These are phyloP conservation scores for Vigna angularis DNA, from an alignment of 306 rosid genomes.

Conservation along the genomic window DNA sequence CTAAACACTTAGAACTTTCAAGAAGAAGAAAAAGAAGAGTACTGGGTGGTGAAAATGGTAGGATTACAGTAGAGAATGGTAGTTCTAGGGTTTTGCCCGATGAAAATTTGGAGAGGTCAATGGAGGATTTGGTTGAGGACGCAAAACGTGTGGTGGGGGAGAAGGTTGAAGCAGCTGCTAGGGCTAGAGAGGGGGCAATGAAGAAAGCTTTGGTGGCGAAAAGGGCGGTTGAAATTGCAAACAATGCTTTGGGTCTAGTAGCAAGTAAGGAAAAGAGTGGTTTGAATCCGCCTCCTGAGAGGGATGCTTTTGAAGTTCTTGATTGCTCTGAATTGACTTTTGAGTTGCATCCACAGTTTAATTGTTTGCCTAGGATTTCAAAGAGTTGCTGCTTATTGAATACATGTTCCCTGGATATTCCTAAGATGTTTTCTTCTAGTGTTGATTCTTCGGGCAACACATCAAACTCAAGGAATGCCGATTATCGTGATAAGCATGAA, in stretches of 20 bases:
- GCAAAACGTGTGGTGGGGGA: slow-evolving; percentile 47
- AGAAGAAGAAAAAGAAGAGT: slow-evolving; percentile 53
- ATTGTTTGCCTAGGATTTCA: slow-evolving; percentile 43
- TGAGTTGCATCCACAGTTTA: slow-evolving; percentile 53
- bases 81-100: slow-evolving; percentile 52
- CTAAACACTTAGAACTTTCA: slow-evolving; percentile 54
- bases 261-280: slow-evolving; percentile 33
- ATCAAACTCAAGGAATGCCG: slow-evolving; percentile 29
- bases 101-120: slow-evolving; percentile 39
- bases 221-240: slow-evolving; percentile 53
- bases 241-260: slow-evolving; percentile 49
- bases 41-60: slow-evolving; percentile 42
- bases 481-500: slow-evolving; percentile 40
- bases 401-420: slow-evolving; percentile 40
- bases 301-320: slow-evolving; percentile 43
- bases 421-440: slow-evolving; percentile 32
- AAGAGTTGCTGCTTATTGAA: slow-evolving; percentile 54
- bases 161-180: slow-evolving; percentile 55
- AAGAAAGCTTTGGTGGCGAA: slow-evolving; percentile 50
- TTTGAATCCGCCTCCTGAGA: slow-evolving; percentile 33
- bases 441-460: slow-evolving; percentile 39
- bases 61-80: slow-evolving; percentile 39
- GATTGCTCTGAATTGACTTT: slow-evolving; percentile 48
- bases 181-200: slow-evolving; percentile 49
- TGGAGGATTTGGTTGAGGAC: slow-evolving; percentile 53